phyloP scores from a whole-genome alignment of 2,329 filamentous ascomycete species.

The Acephala macrosclerotiorum region DNA sequence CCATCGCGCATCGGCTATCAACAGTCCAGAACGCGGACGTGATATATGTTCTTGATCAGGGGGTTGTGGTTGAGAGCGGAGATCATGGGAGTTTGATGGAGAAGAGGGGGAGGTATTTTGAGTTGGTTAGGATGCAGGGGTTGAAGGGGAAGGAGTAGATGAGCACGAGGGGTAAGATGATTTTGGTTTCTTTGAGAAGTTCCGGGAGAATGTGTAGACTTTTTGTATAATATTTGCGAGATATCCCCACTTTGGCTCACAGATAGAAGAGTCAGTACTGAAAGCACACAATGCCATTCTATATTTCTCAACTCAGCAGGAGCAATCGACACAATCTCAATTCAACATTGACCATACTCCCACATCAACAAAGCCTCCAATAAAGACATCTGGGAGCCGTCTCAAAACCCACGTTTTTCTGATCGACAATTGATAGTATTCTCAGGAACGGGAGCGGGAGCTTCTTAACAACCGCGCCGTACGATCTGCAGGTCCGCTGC shows the following conservation, averaged over 20 bases:
- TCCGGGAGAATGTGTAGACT: not conserved
- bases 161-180: too few relatives aligned
- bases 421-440: too few relatives aligned
- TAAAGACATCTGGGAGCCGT: too few relatives aligned
- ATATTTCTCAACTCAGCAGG: not conserved
- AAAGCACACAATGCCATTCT: too few relatives aligned
- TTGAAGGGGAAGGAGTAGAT: conserved; percentile 1
- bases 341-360: too few relatives aligned
- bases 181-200: not conserved
- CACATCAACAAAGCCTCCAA: too few relatives aligned
- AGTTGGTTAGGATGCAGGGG: conserved; percentile 15
- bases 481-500: too few relatives aligned
- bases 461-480: too few relatives aligned
- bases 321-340: not conserved
- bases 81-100: conserved; percentile 59
- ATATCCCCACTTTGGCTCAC: not conserved
- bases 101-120: conserved; percentile 23
- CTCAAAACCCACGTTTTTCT: too few relatives aligned
- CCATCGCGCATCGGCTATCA: conserved; percentile 77
- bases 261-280: not conserved
- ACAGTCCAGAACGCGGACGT: conserved; percentile 77
- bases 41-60: conserved; percentile 76
- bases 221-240: not conserved
- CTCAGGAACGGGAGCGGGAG: too few relatives aligned
- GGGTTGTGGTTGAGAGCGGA: conserved; percentile 81